These are phyloP conservation scores for Backusella tarrabulga DNA, from an alignment of 192 early-diverging fungal species.

Conservation along the genomic window DNA sequence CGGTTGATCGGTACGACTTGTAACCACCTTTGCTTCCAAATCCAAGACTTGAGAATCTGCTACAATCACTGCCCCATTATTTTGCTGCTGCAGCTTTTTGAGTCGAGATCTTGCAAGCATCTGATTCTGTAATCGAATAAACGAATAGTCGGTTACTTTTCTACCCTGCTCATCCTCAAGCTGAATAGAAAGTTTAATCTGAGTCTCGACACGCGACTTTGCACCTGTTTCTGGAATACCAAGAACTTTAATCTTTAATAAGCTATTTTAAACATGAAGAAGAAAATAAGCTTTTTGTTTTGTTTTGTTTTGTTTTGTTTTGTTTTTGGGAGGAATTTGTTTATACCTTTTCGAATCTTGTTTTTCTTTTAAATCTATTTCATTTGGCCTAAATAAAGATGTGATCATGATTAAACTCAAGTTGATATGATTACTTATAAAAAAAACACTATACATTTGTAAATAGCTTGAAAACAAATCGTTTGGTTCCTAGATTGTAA, in stretches of 20 bases:
- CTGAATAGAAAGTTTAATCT: conserved; percentile 89
- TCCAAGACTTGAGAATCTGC: conserved; percentile 55
- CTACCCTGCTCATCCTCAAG: conserved; percentile 69
- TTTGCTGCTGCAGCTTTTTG: conserved; percentile 32
- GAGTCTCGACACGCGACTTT: conserved; percentile 93
- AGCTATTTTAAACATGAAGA: not conserved
- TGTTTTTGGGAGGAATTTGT: not conserved
- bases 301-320: no score
- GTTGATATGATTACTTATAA: not conserved
- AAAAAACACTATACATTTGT: not conserved
- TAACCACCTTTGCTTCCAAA: conserved; percentile 82
- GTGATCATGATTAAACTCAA: not conserved
- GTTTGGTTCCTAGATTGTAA: not conserved
- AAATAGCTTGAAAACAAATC: not conserved
- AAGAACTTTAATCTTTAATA: conserved; percentile 1
- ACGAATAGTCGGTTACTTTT: conserved; percentile 75
- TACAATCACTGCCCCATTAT: conserved; percentile 35
- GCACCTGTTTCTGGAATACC: conserved; percentile 58
- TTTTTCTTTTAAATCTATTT: not conserved
- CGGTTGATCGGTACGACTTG: conserved; percentile 70
- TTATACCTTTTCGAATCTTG: not conserved
- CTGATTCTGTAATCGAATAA: conserved; percentile 80
- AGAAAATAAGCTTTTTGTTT: not conserved
- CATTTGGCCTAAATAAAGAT: not conserved
- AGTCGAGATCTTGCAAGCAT: conserved; percentile 81